Percentiles rank a stretch among this genome's conserved stretches.
Evolutionary conservation across 169 alveolate genomes (phyloP).

Genomic region (Plasmodium fragile): DNA sequence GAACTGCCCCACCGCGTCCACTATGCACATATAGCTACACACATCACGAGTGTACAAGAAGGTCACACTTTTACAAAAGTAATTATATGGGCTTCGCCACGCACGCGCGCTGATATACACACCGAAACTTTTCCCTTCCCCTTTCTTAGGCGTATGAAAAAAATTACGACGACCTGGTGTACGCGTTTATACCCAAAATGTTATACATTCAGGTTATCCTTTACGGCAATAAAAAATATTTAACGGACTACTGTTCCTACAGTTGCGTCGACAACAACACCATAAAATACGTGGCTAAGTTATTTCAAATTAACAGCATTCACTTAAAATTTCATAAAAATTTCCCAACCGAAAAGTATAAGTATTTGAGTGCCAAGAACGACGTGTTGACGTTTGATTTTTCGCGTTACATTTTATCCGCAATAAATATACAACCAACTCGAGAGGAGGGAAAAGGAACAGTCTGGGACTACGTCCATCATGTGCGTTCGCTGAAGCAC

Average conservation of each 20-base stretch:
- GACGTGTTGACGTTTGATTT: constrained; percentile 34
- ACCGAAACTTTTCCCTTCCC: neutral
- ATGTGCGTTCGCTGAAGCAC: constrained; percentile 22
- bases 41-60: neutral
- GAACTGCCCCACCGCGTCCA: neutral
- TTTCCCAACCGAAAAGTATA: constrained; percentile 48
- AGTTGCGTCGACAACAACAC: constrained; percentile 62
- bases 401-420: constrained; percentile 22
- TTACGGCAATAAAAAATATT: constrained; percentile 42
- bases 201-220: constrained; percentile 66
- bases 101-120: neutral
- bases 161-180: constrained; percentile 55
- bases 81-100: neutral
- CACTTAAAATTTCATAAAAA: constrained; percentile 28
- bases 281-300: constrained; percentile 31
- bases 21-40: neutral
- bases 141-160: constrained; percentile 55
- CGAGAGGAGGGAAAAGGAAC: neutral
- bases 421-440: constrained; percentile 26
- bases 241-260: constrained; percentile 53
- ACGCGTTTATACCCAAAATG: constrained; percentile 61
- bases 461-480: constrained; percentile 17
- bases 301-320: constrained; percentile 42
- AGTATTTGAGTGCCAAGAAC: constrained; percentile 23
- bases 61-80: neutral